Evolutionary conservation across 257 asterid species (phyloP).

Genomic region (Nicotiana otophora): DNA sequence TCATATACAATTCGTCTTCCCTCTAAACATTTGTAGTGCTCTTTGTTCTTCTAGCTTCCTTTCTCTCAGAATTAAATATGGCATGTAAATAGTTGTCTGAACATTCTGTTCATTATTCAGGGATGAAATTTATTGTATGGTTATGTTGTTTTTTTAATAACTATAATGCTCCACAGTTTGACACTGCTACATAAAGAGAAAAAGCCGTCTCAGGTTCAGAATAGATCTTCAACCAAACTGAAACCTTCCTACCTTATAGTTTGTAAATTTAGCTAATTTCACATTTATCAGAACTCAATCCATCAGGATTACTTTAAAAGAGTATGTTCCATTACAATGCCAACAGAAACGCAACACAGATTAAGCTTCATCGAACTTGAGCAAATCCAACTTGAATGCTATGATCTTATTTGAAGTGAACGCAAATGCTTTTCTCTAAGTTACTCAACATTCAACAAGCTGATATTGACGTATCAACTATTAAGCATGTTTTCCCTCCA

Average conservation of each 20-base stretch:
- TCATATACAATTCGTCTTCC: not conserved
- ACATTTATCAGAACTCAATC: not conserved
- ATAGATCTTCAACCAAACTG: not conserved
- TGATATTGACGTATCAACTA: not conserved
- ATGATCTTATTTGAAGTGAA: not conserved
- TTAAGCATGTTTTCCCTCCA: not conserved
- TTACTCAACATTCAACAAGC: not conserved
- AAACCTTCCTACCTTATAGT: not conserved
- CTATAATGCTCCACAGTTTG: not conserved
- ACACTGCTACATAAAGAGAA: not conserved
- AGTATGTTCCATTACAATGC: not conserved
- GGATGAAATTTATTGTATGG: not conserved
- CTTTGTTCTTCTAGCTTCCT: not conserved
- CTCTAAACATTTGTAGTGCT: not conserved
- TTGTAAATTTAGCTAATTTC: not conserved
- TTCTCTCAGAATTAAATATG: not conserved
- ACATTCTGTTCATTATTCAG: not conserved
- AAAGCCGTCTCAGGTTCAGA: not conserved
- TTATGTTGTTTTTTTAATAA: not conserved
- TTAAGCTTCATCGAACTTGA: not conserved
- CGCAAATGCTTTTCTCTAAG: not conserved
- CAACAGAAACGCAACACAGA: not conserved
- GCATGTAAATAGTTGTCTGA: not conserved
- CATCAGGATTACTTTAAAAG: not conserved
- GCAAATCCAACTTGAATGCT: not conserved